These are phyloP conservation scores for Scheffersomyces stipitis DNA, from an alignment of 805 yeast species.

Conservation along the genomic window DNA sequence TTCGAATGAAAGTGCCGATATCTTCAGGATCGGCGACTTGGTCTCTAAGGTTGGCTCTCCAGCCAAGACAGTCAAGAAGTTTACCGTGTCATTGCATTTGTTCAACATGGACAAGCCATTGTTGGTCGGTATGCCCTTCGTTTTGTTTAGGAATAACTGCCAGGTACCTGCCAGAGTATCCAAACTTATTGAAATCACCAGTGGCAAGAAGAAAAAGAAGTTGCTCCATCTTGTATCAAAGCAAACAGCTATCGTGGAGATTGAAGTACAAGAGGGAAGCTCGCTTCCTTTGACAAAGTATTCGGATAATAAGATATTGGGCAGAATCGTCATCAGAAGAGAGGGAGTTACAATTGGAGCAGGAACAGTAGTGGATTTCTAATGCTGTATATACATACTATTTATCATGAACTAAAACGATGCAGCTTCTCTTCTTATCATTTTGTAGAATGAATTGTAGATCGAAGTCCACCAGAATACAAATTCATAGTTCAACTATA, in stretches of 20 bases:
- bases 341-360: constrained; percentile 74
- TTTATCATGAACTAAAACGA: no score
- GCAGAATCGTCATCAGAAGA: constrained; percentile 67
- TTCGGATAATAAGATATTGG: constrained; percentile 50
- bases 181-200: constrained; percentile 35
- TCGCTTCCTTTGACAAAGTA: constrained; percentile 54
- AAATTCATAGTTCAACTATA: no score
- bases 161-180: constrained; percentile 67
- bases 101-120: constrained; percentile 63
- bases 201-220: constrained; percentile 24
- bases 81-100: constrained; percentile 29
- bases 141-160: constrained; percentile 73
- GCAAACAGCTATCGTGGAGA: constrained; percentile 57
- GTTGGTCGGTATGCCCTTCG: constrained; percentile 74
- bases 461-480: no score
- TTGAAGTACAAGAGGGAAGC: constrained; percentile 48
- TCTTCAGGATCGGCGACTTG: constrained; percentile 62
- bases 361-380: constrained; percentile 41
- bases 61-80: constrained; percentile 25
- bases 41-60: constrained; percentile 25
- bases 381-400: neutral
- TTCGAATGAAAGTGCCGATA: constrained; percentile 51
- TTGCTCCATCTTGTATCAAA: constrained; percentile 57
- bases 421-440: no score
- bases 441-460: no score